Evolutionary conservation across 495 filamentous ascomycete species (phyloP).

Genomic region (Podospora pseudopauciseta): DNA sequence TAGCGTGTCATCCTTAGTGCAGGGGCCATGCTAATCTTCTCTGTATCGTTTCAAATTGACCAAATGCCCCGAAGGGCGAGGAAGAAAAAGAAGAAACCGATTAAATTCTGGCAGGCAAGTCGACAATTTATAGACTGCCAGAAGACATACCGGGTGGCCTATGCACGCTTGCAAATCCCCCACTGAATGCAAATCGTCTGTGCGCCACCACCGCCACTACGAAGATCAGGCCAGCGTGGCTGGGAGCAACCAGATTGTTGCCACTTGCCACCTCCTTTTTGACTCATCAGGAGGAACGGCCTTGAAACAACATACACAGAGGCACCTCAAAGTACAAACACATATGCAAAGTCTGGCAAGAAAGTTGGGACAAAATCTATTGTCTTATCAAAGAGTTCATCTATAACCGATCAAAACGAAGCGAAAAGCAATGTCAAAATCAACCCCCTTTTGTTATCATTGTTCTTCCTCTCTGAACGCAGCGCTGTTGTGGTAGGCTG

Average conservation of each 20-base stretch:
- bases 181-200: background rate
- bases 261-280: background rate
- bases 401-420: conserved; percentile 2
- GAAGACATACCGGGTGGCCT: background rate
- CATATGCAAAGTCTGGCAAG: background rate
- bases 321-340: background rate
- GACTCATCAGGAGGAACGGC: background rate
- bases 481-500: background rate
- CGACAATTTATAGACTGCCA: too few relatives aligned
- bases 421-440: conserved; percentile 1
- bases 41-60: conserved; percentile 64
- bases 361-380: background rate
- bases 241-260: background rate
- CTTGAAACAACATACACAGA: background rate
- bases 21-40: conserved; percentile 99
- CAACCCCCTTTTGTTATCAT: background rate
- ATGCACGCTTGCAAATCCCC: background rate
- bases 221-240: background rate
- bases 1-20: conserved; percentile 99
- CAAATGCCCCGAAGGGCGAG: conserved; percentile 68
- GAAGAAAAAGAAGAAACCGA: conserved; percentile 14
- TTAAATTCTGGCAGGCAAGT: background rate
- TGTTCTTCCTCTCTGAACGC: background rate
- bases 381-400: background rate
- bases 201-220: background rate